Conservation (phyloP, 352 stramenopile genomes). For the Phytophthora lateralis region DNA sequence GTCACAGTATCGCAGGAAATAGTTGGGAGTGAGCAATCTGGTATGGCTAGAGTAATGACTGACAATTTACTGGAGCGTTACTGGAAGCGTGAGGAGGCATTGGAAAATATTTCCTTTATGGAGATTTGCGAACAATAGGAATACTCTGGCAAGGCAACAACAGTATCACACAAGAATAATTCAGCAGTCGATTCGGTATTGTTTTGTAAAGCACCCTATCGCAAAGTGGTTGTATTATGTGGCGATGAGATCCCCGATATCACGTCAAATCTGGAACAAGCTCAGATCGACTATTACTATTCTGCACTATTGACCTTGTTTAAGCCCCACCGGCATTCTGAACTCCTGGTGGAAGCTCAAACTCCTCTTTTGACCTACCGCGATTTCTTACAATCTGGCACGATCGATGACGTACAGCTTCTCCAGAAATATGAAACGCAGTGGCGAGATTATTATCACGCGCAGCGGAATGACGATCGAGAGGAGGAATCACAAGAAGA, state of each 20-base stretch:
- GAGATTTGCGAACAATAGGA: slow-evolving; percentile 19
- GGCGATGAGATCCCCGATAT: neutral
- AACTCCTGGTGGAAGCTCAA: neutral
- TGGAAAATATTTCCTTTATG: slow-evolving; percentile 11
- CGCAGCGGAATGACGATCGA: neutral
- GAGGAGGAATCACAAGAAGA: slow-evolving; percentile 7
- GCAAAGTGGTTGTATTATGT: neutral
- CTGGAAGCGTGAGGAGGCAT: neutral
- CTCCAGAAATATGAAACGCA: neutral
- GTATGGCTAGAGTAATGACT: neutral
- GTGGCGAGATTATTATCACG: slow-evolving; percentile 18
- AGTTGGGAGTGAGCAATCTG: neutral
- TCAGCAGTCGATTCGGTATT: neutral
- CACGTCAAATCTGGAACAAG: neutral
- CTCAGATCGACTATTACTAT: slow-evolving; percentile 4
- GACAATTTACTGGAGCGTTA: slow-evolving; percentile 10
- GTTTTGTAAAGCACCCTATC: neutral
- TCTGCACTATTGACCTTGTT: neutral
- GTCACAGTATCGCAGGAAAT: slow-evolving; percentile 4
- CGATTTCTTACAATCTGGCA: neutral
- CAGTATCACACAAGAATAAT: neutral
- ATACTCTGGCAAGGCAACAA: neutral
- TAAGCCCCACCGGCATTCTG: neutral
- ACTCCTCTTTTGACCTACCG: neutral
- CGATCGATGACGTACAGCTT: neutral